Percentiles rank a stretch among this genome's conserved stretches.
phyloP scores from a whole-genome alignment of 495 filamentous ascomycete species.

The Cryomyces minteri region DNA sequence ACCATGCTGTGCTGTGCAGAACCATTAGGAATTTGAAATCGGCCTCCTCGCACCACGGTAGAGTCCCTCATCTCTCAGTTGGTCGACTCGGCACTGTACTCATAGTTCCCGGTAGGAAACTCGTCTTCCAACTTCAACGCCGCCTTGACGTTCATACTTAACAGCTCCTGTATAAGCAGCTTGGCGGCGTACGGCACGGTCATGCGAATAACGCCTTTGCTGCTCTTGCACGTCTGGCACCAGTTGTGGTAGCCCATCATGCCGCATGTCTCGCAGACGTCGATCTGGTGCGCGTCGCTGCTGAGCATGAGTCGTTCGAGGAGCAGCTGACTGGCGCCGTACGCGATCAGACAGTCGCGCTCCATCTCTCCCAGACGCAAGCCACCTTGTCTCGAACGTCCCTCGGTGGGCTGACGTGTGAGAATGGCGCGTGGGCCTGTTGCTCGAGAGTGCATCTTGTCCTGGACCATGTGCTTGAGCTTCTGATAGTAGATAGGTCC shows the following conservation, averaged over 20 bases:
- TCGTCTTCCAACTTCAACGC: constrained; percentile 75
- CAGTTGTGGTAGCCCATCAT: constrained; percentile 88
- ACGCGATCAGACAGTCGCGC: constrained; percentile 90
- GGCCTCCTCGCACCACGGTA: too few relatives aligned
- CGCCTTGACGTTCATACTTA: constrained; percentile 94
- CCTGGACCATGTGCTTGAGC: constrained; percentile 99
- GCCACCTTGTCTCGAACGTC: constrained; percentile 80
- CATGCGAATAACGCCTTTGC: constrained; percentile 66
- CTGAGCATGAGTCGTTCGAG: constrained; percentile 89
- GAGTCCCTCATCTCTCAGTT: too few relatives aligned
- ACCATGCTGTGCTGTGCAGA: too few relatives aligned
- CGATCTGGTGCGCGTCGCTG: constrained; percentile 74
- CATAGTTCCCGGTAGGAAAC: constrained; percentile 55
- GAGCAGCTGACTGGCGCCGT: constrained; percentile 67
- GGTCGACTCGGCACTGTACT: background rate
- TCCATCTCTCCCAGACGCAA: constrained; percentile 97
- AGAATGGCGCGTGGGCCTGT: constrained; percentile 79
- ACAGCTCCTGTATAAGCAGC: constrained; percentile 84
- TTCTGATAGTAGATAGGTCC: constrained; percentile 99
- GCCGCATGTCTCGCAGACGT: constrained; percentile 83
- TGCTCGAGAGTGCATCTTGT: constrained; percentile 96
- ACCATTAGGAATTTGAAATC: too few relatives aligned
- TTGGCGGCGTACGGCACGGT: constrained; percentile 98
- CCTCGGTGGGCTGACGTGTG: constrained; percentile 92
- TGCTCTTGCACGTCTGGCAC: constrained; percentile 79